A percentile compares a stretch with the other conserved stretches of the same genome.
Conservation (phyloP, 2,329 filamentous ascomycete genomes). For the Colletotrichum viniferum region DNA sequence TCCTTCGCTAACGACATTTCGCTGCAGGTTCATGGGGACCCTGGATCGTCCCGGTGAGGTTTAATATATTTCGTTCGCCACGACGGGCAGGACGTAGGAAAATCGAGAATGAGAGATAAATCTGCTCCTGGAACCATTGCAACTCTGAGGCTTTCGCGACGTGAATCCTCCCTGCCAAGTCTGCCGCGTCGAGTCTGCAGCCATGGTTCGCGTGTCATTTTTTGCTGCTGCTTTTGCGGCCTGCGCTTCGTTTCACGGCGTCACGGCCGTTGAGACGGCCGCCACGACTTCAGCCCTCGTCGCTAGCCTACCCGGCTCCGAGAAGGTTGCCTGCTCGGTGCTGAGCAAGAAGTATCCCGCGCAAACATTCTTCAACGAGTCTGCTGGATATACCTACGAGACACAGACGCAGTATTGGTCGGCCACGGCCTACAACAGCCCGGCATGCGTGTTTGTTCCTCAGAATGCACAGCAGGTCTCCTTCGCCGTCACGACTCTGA, state of each 20-base stretch:
- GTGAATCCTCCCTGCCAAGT: not conserved
- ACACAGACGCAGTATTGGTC: conserved; percentile 14
- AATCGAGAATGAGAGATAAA: not conserved
- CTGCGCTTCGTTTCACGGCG: not conserved
- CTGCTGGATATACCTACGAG: conserved; percentile 3
- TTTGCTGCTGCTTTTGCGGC: not conserved
- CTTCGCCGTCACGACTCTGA: conserved; percentile 26
- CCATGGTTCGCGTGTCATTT: not conserved
- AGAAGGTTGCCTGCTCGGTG: not conserved
- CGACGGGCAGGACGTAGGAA: not conserved
- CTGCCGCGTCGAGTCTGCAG: not conserved
- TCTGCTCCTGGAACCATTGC: not conserved
- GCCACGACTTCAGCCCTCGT: not conserved
- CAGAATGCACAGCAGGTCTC: conserved; percentile 25
- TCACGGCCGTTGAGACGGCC: not conserved
- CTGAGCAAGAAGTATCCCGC: not conserved
- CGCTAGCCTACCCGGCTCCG: not conserved
- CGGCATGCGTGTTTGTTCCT: conserved; percentile 31
- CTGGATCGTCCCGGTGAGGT: not conserved
- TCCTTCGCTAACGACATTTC: not conserved
- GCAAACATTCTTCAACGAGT: not conserved
- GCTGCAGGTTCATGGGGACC: not conserved
- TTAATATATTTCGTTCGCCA: not conserved
- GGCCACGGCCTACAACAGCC: not conserved
- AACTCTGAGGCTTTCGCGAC: not conserved